These are phyloP conservation scores for Syzygium jambos DNA, from an alignment of 345 rosid genomes.

Conservation along the genomic window DNA sequence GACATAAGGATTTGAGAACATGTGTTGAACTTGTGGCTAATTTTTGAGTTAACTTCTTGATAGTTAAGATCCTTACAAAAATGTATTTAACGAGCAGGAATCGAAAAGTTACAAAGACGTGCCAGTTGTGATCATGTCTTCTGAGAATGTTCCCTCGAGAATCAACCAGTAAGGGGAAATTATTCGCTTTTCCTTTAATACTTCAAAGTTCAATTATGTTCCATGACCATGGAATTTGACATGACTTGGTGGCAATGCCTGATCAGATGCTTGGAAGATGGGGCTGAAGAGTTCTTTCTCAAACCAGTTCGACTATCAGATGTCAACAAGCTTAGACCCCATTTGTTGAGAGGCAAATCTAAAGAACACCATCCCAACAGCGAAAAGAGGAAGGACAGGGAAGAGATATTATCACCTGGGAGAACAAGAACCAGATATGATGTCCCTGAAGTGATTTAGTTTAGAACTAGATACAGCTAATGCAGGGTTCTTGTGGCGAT, in stretches of 20 bases:
- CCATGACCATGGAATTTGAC: not conserved
- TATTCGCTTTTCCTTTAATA: not conserved
- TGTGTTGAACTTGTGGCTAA: not conserved
- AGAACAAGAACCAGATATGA: conserved; percentile 22
- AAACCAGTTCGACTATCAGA: conserved; percentile 84
- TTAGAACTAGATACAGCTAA: not conserved
- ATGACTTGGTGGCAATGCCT: not conserved
- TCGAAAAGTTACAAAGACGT: conserved; percentile 61
- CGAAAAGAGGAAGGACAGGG: conserved; percentile 29
- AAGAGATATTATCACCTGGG: conserved; percentile 21
- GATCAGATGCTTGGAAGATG: conserved; percentile 76
- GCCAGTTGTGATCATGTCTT: conserved; percentile 93
- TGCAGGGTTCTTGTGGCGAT: not conserved
- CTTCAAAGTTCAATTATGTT: not conserved
- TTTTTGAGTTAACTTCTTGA: not conserved
- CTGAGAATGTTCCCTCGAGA: conserved; percentile 82
- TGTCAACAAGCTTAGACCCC: conserved; percentile 66
- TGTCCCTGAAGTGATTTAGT: not conserved
- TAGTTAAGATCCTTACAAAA: not conserved
- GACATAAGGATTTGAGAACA: not conserved
- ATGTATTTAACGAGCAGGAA: conserved; percentile 23
- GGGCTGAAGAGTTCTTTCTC: conserved; percentile 84
- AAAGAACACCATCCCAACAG: conserved; percentile 10
- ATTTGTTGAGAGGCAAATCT: conserved; percentile 33
- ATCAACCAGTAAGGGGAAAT: conserved; percentile 37